Percentiles rank a stretch among this genome's conserved stretches.
Conservation (phyloP, 1,284 basidiomycete genomes). For the Moniliella sp. region DNA sequence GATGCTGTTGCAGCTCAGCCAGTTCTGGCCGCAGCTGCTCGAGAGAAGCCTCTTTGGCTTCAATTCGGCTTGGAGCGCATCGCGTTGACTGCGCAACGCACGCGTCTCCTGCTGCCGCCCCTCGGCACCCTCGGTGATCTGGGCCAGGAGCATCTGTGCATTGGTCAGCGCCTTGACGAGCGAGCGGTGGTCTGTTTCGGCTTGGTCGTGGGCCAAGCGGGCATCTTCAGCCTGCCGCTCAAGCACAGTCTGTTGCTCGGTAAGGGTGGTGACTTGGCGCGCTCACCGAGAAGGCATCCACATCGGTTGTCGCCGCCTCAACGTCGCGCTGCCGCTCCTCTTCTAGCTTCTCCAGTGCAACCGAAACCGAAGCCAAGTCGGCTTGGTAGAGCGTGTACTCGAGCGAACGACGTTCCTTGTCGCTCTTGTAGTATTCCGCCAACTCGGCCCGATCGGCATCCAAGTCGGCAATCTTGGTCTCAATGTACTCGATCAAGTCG, state of each 20-base stretch:
- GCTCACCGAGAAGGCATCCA: too few species aligned
- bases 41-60: constrained; percentile 46
- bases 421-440: constrained; percentile 83
- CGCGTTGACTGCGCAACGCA: constrained; percentile 47
- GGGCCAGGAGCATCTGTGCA: constrained; percentile 53
- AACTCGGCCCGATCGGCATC: constrained; percentile 94
- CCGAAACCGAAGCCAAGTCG: constrained; percentile 67
- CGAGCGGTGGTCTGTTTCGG: constrained; percentile 46
- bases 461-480: constrained; percentile 65
- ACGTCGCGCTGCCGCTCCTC: constrained; percentile 51
- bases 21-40: constrained; percentile 47
- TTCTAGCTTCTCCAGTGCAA: constrained; percentile 53
- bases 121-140: constrained; percentile 42
- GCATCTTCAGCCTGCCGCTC: background rate
- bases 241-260: too few species aligned
- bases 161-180: constrained; percentile 45
- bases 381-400: constrained; percentile 84
- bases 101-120: constrained; percentile 33
- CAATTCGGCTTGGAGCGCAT: constrained; percentile 43
- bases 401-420: constrained; percentile 75
- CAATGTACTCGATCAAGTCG: constrained; percentile 72
- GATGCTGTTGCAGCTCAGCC: constrained; percentile 41
- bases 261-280: too few species aligned
- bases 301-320: constrained; percentile 59
- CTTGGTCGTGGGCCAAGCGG: constrained; percentile 47